Base-by-base conservation (phyloP, 495 filamentous ascomycete species). In the Penicillium ucsense region DNA sequence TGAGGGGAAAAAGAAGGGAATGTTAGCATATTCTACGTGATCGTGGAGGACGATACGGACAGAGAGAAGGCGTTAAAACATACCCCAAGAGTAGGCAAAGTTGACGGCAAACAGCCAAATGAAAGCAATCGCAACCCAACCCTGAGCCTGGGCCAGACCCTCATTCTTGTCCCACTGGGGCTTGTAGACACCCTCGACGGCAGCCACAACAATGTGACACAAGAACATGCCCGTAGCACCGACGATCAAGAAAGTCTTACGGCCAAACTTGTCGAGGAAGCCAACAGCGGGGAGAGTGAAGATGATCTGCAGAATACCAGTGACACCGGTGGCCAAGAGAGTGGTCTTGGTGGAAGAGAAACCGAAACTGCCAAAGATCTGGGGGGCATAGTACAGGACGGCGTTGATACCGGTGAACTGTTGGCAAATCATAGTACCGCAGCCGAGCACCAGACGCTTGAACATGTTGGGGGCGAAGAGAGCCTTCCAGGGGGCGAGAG, bases 191-290 rank as follows among this genome's bases (percentile, higher is more conserved):
- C 62, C 70, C 39, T 67, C 63, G 10, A 72, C 56, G 7, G 58
- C 58, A n/a, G 61, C 67, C 7, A 72, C 64, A 34, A 74, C 56
- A 43, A 72, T 52, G 44, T 70, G 65, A 49, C 80, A 70, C 33
- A 56, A 58, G 34, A 75, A 82, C 86, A 89, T 91, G 39, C 77
- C 79, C 31, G 83, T 56, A n/a, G 82, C 83, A 39, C 86, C 85
- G 11, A 65, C 76, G 39, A 88, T 78, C 27, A 91, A 76, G 33
- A 88, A 73, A 3, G 79, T 77, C 49, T 84, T 75, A 34, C 84
- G 81, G 12, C 84, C 84, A 35, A 78, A 85, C 48, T 75, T 78
- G 57, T 89, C 84, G 50, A 88, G 80, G 64, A 78, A 85, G 53
- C 83, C 74, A 59, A 81, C 84, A 49, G 79, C 77, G 35, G 81